Evolutionary conservation across 306 rosid genomes (phyloP).

Genomic region (Hippophae rhamnoides): DNA sequence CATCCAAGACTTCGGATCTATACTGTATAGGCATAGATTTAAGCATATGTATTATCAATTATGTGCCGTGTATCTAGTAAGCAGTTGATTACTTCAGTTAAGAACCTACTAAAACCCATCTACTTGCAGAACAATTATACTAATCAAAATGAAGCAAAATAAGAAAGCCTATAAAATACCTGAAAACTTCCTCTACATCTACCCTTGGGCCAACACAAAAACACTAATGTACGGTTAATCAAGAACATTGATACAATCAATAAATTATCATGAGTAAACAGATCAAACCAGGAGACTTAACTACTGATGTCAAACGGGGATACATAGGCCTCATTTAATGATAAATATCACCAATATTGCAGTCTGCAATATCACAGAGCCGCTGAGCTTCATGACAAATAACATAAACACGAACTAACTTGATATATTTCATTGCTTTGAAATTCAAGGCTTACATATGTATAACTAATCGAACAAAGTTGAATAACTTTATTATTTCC

Average conservation of each 20-base stretch:
- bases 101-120: background rate
- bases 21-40: too few species aligned
- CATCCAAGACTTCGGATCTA: too few species aligned
- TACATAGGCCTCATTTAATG: too few species aligned
- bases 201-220: background rate
- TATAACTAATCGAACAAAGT: constrained; percentile 7
- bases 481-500: background rate
- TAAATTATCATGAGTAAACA: background rate
- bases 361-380: too few species aligned
- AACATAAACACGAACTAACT: too few species aligned
- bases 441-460: constrained; percentile 19
- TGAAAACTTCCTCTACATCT: constrained; percentile 3
- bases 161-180: constrained; percentile 7
- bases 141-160: constrained; percentile 7
- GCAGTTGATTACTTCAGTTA: background rate
- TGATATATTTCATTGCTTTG: constrained; percentile 24
- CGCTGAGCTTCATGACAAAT: too few species aligned
- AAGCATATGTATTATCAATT: too few species aligned
- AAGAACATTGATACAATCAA: background rate
- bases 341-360: too few species aligned
- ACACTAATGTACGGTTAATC: background rate
- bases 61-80: too few species aligned
- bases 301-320: too few species aligned
- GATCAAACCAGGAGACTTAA: too few species aligned
- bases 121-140: constrained; percentile 1